Conservation (phyloP, 1,284 basidiomycete species). For the Rhodotorula glutinis region DNA sequence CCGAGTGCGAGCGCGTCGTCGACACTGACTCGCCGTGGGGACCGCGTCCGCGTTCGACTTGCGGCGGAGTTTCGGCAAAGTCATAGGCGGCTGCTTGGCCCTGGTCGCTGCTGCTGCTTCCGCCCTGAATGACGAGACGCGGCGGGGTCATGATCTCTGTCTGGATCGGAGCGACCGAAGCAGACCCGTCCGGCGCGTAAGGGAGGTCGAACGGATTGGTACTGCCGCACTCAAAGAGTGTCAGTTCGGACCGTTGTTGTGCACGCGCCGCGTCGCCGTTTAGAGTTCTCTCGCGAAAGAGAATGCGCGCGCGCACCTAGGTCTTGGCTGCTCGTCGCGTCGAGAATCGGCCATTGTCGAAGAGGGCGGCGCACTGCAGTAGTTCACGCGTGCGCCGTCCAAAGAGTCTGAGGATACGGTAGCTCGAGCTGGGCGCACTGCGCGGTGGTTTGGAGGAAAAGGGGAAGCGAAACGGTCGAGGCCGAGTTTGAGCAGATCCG, state of each 20-base stretch:
- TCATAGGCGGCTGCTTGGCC: neutral
- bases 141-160: neutral
- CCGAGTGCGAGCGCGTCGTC: neutral
- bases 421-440: too few species aligned
- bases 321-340: neutral
- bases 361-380: neutral
- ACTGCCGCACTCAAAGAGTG: neutral
- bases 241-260: neutral
- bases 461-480: too few species aligned
- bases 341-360: neutral
- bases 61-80: neutral
- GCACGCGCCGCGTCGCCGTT: too few species aligned
- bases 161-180: neutral
- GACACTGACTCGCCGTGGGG: neutral
- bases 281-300: too few species aligned
- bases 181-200: conserved; percentile 1
- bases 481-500: too few species aligned
- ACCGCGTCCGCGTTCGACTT: neutral
- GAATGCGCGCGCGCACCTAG: neutral
- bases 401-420: neutral
- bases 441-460: too few species aligned
- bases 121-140: conserved; percentile 1
- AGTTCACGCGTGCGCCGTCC: neutral
- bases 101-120: neutral
- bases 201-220: conserved; percentile 23